Base-by-base conservation (phyloP, 306 rosid species). In the Quercus alba region DNA sequence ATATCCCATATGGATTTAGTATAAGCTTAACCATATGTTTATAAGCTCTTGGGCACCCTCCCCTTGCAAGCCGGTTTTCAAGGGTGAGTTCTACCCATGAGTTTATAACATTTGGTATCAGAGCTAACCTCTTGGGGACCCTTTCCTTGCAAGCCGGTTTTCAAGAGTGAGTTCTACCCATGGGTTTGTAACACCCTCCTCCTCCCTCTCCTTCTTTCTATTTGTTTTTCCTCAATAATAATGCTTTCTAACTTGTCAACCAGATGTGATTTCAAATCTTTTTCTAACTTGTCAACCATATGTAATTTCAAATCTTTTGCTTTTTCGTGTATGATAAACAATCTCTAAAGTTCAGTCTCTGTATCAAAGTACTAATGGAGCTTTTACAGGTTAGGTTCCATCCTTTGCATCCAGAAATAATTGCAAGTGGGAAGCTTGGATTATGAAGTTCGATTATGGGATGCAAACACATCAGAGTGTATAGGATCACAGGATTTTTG, bases 371-470 rank as follows among this genome's bases (percentile, higher is more conserved):
- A 72, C 78, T 78, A 67, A 80, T 81, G 63, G 76, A 58, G 61
- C 66, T 23, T 73, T 70, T 86, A 62, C 83, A 86, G 89, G 89
- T 86, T 75, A 86, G 85, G 85, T 86, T 86, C 85, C 89, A 86
- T 59, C 89, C 89, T 26, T 75, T 86, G 73, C 81, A 83, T 11
- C 79, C 54, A 20, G 75, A 81, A 30, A 71, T 86, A 86, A 81
- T 86, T 63, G 89, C 87, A 56, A 83, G 87, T 52, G 87, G 89
- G 70, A 86, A 86, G 89, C 85, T 78, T 86, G 81, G 89, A 86
- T 81, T 81, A 80, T 75, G 87, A 86, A 80, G 87, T 86, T 77
- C 59, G 85, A 57, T 77, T 86, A 77, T 86, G 89, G 87, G 85
- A 86, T 77, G 77, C 85, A 35, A 78, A 75, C 81, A 75, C 85